Base-by-base conservation (phyloP, 257 asterid species). In the Rauvolfia tetraphylla region DNA sequence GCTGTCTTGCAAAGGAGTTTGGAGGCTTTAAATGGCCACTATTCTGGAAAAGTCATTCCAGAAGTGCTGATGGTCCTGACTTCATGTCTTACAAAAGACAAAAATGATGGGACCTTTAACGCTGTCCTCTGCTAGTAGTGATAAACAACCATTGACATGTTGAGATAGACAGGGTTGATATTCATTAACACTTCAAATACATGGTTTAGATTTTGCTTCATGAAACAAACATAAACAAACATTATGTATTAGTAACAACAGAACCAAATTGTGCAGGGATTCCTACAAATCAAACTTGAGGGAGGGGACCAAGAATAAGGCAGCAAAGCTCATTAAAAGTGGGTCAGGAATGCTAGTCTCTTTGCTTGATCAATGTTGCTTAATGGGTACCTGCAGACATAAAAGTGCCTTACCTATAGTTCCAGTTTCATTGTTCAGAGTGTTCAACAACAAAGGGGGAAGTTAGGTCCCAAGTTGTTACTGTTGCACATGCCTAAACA, bases 401-500 rank as follows among this genome's bases (percentile, higher is more conserved):
- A 0, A 75, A 65, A 42, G 72, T 65, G 13, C 38, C 22, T 34
- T 66, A 25, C 22, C 29, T 4, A 34, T 6, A 66, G 13, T 51
- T 23, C 46, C 58, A 1, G 8, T 58, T 51, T 65, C 23, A 17
- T 33, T 14, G 72, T 23, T 77, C 31, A 20, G 18, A 34, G 53
- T 13, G 17, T 59, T 61, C 14, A 61, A 75, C 41, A 65, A 29
- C n/a, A 41, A 63, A 63, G n/a, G 36, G 48, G 23, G 59, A 42
- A 27, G 0, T 38, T n/a, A 34, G 36, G 66, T n/a, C 48, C 18
- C 31, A 67, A 76, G n/a, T 12, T 15, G 5, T 8, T 70, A 33
- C 29, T 34, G n/a, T n/a, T n/a, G 72, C 81, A 71, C 76, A 70
- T 77, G 81, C 71, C 36, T 58, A 23, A 38, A 2, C 53, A 46